Evolutionary conservation across 139 green algal species (phyloP).

Genomic region (Coelastrella sp.): DNA sequence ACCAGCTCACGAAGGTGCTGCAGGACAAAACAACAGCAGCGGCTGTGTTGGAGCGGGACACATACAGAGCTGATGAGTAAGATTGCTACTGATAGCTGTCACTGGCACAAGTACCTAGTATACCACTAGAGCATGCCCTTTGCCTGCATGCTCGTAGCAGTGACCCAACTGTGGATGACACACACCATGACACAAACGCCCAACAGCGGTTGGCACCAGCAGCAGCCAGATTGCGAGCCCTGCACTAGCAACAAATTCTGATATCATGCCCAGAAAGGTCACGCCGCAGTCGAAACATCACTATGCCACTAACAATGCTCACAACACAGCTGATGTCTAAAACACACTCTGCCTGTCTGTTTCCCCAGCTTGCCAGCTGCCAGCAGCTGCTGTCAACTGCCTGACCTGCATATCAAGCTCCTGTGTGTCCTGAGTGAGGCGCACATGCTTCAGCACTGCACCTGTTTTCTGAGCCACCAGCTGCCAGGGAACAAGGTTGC

Average conservation of each 20-base stretch:
- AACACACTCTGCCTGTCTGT: no score
- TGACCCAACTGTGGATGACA: no score
- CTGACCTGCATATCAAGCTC: constrained; percentile 76
- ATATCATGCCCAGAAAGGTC: no score
- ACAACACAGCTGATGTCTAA: no score
- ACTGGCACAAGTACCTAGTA: neutral
- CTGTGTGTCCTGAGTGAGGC: constrained; percentile 71
- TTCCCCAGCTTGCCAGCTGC: no score
- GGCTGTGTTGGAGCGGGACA: neutral
- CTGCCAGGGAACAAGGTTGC: constrained; percentile 99
- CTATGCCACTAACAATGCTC: no score
- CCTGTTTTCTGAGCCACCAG: constrained; percentile 88
- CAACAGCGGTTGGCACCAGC: neutral
- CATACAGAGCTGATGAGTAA: neutral
- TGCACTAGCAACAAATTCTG: neutral
- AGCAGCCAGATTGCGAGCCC: neutral
- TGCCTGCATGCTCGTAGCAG: no score
- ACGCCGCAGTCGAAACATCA: no score
- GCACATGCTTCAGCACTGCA: constrained; percentile 79
- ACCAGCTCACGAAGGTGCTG: constrained; percentile 68
- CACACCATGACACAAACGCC: no score
- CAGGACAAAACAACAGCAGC: neutral
- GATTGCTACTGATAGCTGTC: neutral
- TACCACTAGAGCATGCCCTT: no score
- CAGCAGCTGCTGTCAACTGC: neutral